These are phyloP conservation scores for Aspergillus ostianus DNA, from an alignment of 495 filamentous ascomycete genomes.

Conservation along the genomic window DNA sequence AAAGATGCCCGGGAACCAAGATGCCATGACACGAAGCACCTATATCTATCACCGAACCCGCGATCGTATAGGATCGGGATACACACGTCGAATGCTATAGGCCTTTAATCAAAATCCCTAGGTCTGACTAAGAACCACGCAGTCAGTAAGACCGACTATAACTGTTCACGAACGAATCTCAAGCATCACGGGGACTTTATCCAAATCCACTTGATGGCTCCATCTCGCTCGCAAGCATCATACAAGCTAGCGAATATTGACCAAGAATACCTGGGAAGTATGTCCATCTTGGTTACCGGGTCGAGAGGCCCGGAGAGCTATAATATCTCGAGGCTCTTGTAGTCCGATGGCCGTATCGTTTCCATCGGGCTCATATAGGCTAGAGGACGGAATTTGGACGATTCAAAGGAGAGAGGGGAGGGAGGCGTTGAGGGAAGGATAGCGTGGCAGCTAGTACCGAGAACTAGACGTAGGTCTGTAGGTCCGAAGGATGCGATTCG, in stretches of 20 bases:
- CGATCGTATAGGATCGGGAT: slow-evolving; percentile 1
- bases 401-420: too few relatives aligned
- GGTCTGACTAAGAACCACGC: background rate
- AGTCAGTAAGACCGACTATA: background rate
- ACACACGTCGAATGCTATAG: slow-evolving; percentile 1
- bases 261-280: background rate
- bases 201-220: too few relatives aligned
- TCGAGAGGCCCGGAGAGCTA: background rate
- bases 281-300: too few relatives aligned
- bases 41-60: background rate
- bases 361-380: background rate
- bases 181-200: too few relatives aligned
- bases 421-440: too few relatives aligned
- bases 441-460: background rate
- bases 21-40: background rate
- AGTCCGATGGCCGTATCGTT: background rate
- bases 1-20: background rate
- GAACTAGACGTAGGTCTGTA: background rate
- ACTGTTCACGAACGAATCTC: too few relatives aligned
- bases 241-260: background rate
- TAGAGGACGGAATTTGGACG: too few relatives aligned
- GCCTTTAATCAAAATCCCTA: background rate
- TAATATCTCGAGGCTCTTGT: background rate
- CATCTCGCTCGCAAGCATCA: background rate
- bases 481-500: too few relatives aligned